Evolutionary conservation across 495 filamentous ascomycete genomes (phyloP).

Genomic region (Podospora tetraspora): DNA sequence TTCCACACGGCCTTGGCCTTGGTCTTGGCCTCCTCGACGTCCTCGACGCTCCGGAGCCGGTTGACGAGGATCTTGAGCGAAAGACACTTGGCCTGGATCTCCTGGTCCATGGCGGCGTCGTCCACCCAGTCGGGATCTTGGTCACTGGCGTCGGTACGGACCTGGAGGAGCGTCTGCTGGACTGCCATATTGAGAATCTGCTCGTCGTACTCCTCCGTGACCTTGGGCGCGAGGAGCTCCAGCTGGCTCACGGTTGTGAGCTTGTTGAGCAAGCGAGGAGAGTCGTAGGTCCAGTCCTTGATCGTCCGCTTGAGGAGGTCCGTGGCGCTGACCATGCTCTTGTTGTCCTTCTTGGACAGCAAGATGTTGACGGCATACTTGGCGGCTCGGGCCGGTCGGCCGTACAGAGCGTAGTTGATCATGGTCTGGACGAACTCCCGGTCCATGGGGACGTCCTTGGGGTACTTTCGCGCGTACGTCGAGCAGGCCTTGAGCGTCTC

Average conservation of each 20-base stretch:
- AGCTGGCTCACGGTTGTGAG: constrained; percentile 81
- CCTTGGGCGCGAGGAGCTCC: constrained; percentile 66
- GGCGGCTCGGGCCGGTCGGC: constrained; percentile 72
- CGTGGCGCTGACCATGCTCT: constrained; percentile 73
- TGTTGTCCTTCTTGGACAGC: constrained; percentile 72
- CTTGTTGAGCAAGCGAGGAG: constrained; percentile 71
- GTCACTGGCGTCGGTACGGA: constrained; percentile 51
- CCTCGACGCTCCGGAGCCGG: constrained; percentile 62
- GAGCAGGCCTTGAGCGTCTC: constrained; percentile 91
- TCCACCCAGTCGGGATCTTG: constrained; percentile 59
- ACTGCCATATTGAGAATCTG: constrained; percentile 73
- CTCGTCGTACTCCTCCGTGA: constrained; percentile 67
- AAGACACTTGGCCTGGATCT: constrained; percentile 78
- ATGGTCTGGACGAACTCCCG: constrained; percentile 79
- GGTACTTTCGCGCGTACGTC: constrained; percentile 78
- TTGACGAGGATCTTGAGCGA: constrained; percentile 89
- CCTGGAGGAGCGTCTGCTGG: constrained; percentile 66
- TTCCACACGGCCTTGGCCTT: constrained; percentile 66
- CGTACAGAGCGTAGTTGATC: constrained; percentile 72
- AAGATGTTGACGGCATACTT: constrained; percentile 92
- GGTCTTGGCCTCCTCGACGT: constrained; percentile 56
- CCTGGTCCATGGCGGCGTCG: constrained; percentile 66
- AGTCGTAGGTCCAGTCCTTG: constrained; percentile 71
- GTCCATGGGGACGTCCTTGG: constrained; percentile 77
- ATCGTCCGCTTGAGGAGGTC: constrained; percentile 72